Evolutionary conservation across 148 eudicot species (phyloP).

Genomic region (Dysphania ambrosioides): DNA sequence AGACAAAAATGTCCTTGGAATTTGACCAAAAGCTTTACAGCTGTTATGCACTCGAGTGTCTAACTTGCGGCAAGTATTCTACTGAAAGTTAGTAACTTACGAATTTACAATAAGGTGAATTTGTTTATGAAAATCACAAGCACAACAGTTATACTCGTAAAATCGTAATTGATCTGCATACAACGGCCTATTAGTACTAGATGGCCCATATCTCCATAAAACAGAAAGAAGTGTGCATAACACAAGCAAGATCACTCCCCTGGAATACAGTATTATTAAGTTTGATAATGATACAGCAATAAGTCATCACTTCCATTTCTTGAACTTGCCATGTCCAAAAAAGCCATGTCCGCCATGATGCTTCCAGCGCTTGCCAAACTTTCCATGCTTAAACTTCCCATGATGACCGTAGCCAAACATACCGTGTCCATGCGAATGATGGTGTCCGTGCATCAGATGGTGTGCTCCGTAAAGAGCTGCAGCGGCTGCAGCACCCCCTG

Average conservation of each 20-base stretch:
- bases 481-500: constrained; percentile 63
- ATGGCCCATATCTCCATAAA: neutral
- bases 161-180: neutral
- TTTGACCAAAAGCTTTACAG: too few species aligned
- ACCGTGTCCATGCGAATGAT: constrained; percentile 31
- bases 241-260: neutral
- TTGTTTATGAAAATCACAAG: neutral
- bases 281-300: neutral
- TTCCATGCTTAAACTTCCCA: constrained; percentile 29
- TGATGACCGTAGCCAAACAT: constrained; percentile 30
- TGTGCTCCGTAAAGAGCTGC: constrained; percentile 55
- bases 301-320: constrained; percentile 6
- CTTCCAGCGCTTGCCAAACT: constrained; percentile 18
- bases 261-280: constrained; percentile 1
- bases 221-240: neutral
- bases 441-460: constrained; percentile 44
- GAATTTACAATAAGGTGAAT: neutral
- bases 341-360: constrained; percentile 12
- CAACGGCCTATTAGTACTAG: neutral
- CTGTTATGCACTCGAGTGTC: too few species aligned
- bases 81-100: neutral
- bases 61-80: neutral
- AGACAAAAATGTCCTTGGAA: too few species aligned
- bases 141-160: neutral
- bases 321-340: neutral